Percentiles rank a stretch among this genome's conserved stretches.
phyloP scores from a whole-genome alignment of 768 basidiomycete species.

The Amanita subjunquillea region DNA sequence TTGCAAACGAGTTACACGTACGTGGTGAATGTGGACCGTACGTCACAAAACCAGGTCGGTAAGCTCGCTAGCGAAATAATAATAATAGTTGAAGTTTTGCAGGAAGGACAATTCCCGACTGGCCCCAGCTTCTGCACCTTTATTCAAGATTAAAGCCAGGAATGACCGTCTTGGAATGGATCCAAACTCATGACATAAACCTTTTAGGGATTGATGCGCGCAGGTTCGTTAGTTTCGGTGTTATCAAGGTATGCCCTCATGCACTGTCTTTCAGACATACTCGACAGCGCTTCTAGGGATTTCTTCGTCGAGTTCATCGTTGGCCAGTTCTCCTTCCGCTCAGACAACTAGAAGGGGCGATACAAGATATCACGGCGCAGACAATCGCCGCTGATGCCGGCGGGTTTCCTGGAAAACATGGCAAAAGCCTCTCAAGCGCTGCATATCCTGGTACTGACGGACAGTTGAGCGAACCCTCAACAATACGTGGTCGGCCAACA shows the following conservation, averaged over 20 bases:
- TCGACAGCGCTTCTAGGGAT: slow-evolving; percentile 44
- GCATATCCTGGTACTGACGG: slow-evolving; percentile 9
- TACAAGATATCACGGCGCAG: background rate
- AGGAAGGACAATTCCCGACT: slow-evolving; percentile 63
- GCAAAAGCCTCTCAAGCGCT: slow-evolving; percentile 25
- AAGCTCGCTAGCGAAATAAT: background rate
- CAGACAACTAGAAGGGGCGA: slow-evolving; percentile 3
- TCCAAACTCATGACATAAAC: slow-evolving; percentile 63
- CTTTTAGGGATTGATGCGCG: slow-evolving; percentile 77
- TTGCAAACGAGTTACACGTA: slow-evolving; percentile 78
- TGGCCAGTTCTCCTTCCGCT: slow-evolving; percentile 66
- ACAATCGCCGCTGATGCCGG: background rate
- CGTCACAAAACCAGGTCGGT: slow-evolving; percentile 65
- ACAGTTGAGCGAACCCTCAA: slow-evolving; percentile 9
- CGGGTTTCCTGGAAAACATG: slow-evolving; percentile 24
- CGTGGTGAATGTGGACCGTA: slow-evolving; percentile 89
- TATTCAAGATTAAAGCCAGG: slow-evolving; percentile 84
- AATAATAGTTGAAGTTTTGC: slow-evolving; percentile 4
- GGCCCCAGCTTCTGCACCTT: slow-evolving; percentile 78
- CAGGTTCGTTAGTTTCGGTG: slow-evolving; percentile 94
- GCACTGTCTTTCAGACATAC: background rate
- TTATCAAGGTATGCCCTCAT: slow-evolving; percentile 73
- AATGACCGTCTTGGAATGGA: slow-evolving; percentile 81
- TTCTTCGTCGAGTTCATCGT: slow-evolving; percentile 87
- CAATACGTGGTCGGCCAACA: slow-evolving; percentile 15